These are phyloP conservation scores for Irpex lacteus DNA, from an alignment of 1,284 basidiomycete species.

Conservation along the genomic window DNA sequence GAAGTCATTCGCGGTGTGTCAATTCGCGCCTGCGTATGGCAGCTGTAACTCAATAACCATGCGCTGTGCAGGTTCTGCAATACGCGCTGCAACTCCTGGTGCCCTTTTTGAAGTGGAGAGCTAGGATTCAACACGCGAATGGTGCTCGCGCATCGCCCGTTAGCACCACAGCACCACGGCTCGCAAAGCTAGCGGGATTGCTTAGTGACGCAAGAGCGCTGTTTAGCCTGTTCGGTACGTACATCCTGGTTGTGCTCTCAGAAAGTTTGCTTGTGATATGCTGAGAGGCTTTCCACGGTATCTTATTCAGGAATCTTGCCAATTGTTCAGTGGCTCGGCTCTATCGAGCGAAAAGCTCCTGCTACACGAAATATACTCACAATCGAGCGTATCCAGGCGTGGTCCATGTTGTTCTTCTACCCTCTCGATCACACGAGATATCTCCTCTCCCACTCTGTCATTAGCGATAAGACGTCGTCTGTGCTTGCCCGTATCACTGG, in stretches of 20 bases:
- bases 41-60: too few species aligned
- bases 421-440: constrained; percentile 80
- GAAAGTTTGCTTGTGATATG: not conserved
- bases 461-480: constrained; percentile 50
- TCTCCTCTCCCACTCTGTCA: constrained; percentile 59
- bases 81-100: constrained; percentile 67
- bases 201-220: constrained; percentile 69
- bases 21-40: constrained; percentile 13
- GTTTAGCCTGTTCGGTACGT: constrained; percentile 75
- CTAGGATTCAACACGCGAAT: constrained; percentile 60
- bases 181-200: constrained; percentile 51
- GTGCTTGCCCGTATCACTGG: constrained; percentile 36
- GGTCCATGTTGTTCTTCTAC: constrained; percentile 82
- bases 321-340: constrained; percentile 75
- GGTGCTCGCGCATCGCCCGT: constrained; percentile 50
- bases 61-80: constrained; percentile 55
- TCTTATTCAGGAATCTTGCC: constrained; percentile 59
- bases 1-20: constrained; percentile 69
- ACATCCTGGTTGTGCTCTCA: not conserved
- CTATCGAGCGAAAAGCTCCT: constrained; percentile 64
- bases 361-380: constrained; percentile 67
- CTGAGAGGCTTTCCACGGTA: not conserved
- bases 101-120: constrained; percentile 63
- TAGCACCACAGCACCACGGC: constrained; percentile 52
- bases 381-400: constrained; percentile 79